Evolutionary conservation across 345 rosid species (phyloP).

Genomic region (Physaria fendleri): DNA sequence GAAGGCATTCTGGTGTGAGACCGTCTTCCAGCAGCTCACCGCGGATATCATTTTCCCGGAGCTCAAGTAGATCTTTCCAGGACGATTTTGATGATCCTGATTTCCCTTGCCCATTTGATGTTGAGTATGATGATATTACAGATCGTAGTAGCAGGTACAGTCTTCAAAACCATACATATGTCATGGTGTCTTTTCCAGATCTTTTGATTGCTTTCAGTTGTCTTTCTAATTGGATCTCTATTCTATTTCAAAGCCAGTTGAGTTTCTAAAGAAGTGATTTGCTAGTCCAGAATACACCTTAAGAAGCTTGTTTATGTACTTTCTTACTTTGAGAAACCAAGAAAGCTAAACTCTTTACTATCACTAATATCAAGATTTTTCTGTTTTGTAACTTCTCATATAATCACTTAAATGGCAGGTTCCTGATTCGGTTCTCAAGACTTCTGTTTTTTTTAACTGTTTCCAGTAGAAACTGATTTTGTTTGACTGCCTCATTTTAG

Average conservation of each 20-base stretch:
- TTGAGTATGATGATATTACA: conserved; percentile 54
- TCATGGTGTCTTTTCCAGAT: conserved; percentile 8
- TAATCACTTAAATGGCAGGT: not conserved
- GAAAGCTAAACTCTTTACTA: too few species aligned
- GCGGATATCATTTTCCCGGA: conserved; percentile 55
- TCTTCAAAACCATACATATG: not conserved
- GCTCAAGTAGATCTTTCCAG: conserved; percentile 67
- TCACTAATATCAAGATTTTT: too few species aligned
- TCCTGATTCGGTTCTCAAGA: not conserved
- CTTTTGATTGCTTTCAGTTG: not conserved
- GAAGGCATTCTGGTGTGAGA: conserved; percentile 44
- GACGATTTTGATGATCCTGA: conserved; percentile 81
- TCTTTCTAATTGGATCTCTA: not conserved
- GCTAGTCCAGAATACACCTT: not conserved
- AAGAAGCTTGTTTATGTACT: not conserved
- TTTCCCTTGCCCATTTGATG: conserved; percentile 77
- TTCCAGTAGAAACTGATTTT: not conserved
- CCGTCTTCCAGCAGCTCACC: conserved; percentile 47
- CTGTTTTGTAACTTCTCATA: not conserved
- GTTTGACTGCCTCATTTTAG: conserved; percentile 29
- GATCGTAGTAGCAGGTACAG: conserved; percentile 67
- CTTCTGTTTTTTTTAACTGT: not conserved
- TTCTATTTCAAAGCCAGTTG: not conserved
- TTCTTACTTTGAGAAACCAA: conserved; percentile 1
- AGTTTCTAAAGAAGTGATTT: not conserved